Conservation (phyloP, 805 yeast genomes). For the Hanseniaspora singularis region DNA sequence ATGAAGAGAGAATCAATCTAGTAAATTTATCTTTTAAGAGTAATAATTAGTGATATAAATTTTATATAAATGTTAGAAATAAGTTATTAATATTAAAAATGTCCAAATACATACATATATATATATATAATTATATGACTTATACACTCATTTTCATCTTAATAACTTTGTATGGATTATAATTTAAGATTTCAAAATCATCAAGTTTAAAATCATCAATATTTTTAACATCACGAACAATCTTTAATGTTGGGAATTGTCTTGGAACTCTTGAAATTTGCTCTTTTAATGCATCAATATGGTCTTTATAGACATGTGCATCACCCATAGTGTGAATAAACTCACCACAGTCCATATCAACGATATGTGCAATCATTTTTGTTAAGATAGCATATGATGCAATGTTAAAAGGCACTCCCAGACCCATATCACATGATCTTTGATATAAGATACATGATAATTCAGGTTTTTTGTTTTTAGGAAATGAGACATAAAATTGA, state of each 20-base stretch:
- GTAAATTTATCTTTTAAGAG: too few relatives aligned
- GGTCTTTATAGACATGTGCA: conserved; percentile 89
- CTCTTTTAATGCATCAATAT: conserved; percentile 75
- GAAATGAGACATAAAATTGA: conserved; percentile 86
- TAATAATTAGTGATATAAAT: too few relatives aligned
- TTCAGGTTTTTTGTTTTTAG: conserved; percentile 48
- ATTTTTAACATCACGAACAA: conserved; percentile 50
- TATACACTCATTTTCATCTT: conserved; percentile 97
- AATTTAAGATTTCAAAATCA: conserved; percentile 71
- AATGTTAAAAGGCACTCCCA: conserved; percentile 97
- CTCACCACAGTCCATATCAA: conserved; percentile 90
- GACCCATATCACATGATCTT: conserved; percentile 98
- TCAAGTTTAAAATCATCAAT: conserved; percentile 85
- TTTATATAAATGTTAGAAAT: too few relatives aligned
- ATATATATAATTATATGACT: neutral
- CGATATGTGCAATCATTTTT: conserved; percentile 90
- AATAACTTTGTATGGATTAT: conserved; percentile 71
- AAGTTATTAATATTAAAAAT: too few relatives aligned
- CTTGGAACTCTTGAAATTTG: conserved; percentile 69
- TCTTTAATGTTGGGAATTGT: conserved; percentile 63
- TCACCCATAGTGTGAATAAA: conserved; percentile 94
- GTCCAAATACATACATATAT: too few relatives aligned
- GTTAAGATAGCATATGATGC: conserved; percentile 92
- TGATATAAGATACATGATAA: conserved; percentile 85
- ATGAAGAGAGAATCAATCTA: too few relatives aligned